phyloP scores from a whole-genome alignment of 1,284 basidiomycete genomes.

The Taiwanofungus camphoratus region DNA sequence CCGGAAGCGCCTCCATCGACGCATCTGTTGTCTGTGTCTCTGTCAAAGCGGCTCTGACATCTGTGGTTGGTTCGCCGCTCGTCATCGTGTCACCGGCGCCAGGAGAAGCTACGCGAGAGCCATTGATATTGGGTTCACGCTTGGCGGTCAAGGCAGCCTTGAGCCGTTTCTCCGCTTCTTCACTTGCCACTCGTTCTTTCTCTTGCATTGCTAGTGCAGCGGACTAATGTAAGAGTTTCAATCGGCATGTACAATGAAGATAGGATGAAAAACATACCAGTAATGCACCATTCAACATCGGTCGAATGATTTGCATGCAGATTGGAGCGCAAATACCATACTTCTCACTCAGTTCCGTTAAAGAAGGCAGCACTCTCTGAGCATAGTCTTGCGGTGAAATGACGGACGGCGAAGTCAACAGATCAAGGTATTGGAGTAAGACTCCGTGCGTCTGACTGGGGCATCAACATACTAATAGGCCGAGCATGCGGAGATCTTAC shows the following conservation, averaged over 20 bases:
- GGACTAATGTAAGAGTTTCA: conserved; percentile 33
- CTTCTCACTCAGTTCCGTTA: conserved; percentile 64
- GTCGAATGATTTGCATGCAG: conserved; percentile 89
- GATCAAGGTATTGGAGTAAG: conserved; percentile 68
- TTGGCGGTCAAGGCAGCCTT: conserved; percentile 73
- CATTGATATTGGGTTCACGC: conserved; percentile 52
- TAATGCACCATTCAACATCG: conserved; percentile 64
- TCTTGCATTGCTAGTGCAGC: conserved; percentile 56
- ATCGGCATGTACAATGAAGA: background rate
- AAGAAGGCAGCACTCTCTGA: conserved; percentile 59
- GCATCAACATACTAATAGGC: conserved; percentile 15
- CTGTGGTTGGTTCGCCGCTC: conserved; percentile 27
- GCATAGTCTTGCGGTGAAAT: conserved; percentile 60
- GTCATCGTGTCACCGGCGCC: conserved; percentile 32
- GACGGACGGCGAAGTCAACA: conserved; percentile 60
- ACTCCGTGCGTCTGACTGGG: conserved; percentile 65
- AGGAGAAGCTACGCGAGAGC: conserved; percentile 58
- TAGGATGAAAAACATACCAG: conserved; percentile 38
- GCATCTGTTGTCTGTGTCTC: conserved; percentile 36
- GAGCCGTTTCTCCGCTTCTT: conserved; percentile 71
- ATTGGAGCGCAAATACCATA: conserved; percentile 80
- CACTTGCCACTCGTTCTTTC: conserved; percentile 57
- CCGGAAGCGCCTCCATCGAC: conserved; percentile 36
- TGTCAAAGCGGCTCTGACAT: conserved; percentile 29
- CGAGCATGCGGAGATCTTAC: conserved; percentile 33